These are phyloP conservation scores for Piloderma croceum DNA, from an alignment of 768 basidiomycete genomes.

Conservation along the genomic window DNA sequence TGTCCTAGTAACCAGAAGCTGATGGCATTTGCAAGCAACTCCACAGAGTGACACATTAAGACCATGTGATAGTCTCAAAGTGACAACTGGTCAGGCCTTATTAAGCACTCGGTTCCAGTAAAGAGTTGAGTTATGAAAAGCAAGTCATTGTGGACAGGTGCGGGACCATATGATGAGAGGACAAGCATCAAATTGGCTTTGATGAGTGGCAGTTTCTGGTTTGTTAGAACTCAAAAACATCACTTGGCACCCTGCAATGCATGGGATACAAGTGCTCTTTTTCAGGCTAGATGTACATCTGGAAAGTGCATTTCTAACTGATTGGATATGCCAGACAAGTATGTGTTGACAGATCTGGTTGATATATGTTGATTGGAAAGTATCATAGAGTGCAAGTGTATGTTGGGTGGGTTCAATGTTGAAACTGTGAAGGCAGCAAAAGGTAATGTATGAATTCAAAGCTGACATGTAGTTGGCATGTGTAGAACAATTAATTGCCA, in stretches of 20 bases:
- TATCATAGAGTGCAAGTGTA: too few relatives aligned
- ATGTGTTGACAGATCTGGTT: slow-evolving; percentile 28
- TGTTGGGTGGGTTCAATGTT: slow-evolving; percentile 32
- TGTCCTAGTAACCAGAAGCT: slow-evolving; percentile 18
- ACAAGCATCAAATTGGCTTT: too few relatives aligned
- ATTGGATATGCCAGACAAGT: slow-evolving; percentile 34
- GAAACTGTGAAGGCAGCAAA: slow-evolving; percentile 26
- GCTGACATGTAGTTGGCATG: slow-evolving; percentile 24
- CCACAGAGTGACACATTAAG: slow-evolving; percentile 10
- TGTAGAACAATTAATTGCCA: slow-evolving; percentile 23
- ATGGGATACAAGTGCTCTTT: too few relatives aligned
- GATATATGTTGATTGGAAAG: slow-evolving; percentile 32
- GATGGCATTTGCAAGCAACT: background rate
- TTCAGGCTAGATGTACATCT: slow-evolving; percentile 14
- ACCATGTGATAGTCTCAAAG: slow-evolving; percentile 14
- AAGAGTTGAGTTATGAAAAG: too few relatives aligned
- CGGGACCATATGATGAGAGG: too few relatives aligned
- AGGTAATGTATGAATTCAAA: slow-evolving; percentile 34
- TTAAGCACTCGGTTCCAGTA: too few relatives aligned
- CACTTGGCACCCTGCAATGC: slow-evolving; percentile 29
- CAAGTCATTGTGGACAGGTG: slow-evolving; percentile 17
- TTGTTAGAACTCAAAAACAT: slow-evolving; percentile 9
- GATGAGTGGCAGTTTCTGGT: slow-evolving; percentile 26
- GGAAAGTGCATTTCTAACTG: slow-evolving; percentile 29
- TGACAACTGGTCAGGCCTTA: slow-evolving; percentile 9